These are phyloP conservation scores for Paecilomyces niveus DNA, from an alignment of 2,329 filamentous ascomycete species.

Conservation along the genomic window DNA sequence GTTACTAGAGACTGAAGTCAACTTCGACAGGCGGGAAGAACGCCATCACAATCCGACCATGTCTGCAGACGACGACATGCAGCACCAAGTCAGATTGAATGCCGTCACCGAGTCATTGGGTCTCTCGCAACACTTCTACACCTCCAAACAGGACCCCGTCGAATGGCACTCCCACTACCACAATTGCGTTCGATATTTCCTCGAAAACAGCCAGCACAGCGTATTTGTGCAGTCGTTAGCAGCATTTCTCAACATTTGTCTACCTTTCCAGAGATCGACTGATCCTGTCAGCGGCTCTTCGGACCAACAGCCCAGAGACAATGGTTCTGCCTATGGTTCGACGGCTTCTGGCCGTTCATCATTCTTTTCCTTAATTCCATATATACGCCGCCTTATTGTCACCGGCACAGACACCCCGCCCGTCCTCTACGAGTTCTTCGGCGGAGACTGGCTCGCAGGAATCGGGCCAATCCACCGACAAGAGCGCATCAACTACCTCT, in stretches of 20 bases:
- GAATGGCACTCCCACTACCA: constrained; percentile 88
- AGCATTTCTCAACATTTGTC: constrained; percentile 82
- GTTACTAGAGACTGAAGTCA: background rate
- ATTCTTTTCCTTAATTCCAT: constrained; percentile 67
- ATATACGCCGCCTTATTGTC: constrained; percentile 84
- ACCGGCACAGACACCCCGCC: constrained; percentile 83
- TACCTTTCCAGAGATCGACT: constrained; percentile 67
- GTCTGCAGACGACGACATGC: background rate
- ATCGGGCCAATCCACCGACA: constrained; percentile 76
- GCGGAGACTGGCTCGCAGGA: constrained; percentile 74
- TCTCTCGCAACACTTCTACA: constrained; percentile 17
- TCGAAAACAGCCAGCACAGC: constrained; percentile 79
- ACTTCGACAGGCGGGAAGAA: background rate
- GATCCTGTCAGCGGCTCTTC: constrained; percentile 35
- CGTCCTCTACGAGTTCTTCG: constrained; percentile 86
- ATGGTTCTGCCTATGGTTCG: constrained; percentile 13
- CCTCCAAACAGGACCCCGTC: constrained; percentile 56
- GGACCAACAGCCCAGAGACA: constrained; percentile 20
- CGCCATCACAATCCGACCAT: background rate
- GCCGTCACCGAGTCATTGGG: constrained; percentile 1
- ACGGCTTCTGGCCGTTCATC: constrained; percentile 15
- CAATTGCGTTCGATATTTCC: constrained; percentile 78
- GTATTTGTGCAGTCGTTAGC: constrained; percentile 75
- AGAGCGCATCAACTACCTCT: constrained; percentile 88
- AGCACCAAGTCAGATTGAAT: background rate